A percentile compares a stretch with the other conserved stretches of the same genome.
These are phyloP conservation scores for Neostapfia colusana DNA, from an alignment of 176 grass and related monocot species.

Conservation along the genomic window DNA sequence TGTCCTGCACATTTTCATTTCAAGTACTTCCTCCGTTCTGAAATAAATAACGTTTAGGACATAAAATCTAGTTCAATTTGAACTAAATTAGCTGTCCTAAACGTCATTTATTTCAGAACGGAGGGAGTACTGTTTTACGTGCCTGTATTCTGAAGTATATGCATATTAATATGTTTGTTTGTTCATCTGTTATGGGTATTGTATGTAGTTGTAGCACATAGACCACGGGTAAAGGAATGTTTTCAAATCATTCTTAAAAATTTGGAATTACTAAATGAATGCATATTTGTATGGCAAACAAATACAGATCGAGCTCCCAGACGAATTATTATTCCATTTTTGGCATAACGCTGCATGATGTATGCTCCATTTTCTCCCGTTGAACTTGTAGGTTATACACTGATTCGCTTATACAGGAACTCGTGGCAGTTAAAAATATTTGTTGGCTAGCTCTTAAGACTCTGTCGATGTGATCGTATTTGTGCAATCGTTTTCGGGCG, in stretches of 20 bases:
- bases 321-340: background rate
- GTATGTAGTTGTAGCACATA: conserved; percentile 2
- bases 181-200: conserved; percentile 11
- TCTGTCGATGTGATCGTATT: too few species aligned
- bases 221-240: background rate
- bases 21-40: too few species aligned
- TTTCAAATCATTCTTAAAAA: background rate
- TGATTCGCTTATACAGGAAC: background rate
- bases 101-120: too few species aligned
- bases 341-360: background rate
- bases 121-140: too few species aligned
- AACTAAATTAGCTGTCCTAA: too few species aligned
- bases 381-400: background rate
- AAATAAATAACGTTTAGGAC: too few species aligned
- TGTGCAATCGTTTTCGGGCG: too few species aligned
- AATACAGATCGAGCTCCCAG: conserved; percentile 3
- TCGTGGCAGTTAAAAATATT: too few species aligned
- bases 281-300: background rate
- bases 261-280: background rate
- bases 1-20: background rate
- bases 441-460: too few species aligned
- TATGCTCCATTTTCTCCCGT: conserved; percentile 2
- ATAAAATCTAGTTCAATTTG: too few species aligned
- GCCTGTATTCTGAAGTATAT: background rate
- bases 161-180: background rate